Evolutionary conservation across 768 basidiomycete species (phyloP), one percentile per base, ranked within the genome.

Genomic region (Hypsizygus marmoreus): DNA sequence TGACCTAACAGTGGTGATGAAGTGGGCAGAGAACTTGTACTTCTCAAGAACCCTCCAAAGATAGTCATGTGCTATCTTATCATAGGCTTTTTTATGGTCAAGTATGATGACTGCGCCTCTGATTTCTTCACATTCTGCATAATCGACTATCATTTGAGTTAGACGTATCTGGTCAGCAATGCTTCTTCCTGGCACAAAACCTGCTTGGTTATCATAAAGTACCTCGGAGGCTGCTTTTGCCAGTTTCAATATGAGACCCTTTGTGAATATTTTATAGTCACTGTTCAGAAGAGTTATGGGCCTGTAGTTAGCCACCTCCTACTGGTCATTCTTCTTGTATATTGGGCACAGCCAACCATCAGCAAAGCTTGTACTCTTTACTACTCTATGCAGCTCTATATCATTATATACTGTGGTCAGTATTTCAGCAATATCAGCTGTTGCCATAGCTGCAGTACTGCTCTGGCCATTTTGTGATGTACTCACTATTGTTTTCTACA

Each of bases 401-500:
- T 52, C 42, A 6, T 53, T 46, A 26, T 13, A 51, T 0, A 50
- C 41, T 5, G 3, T 24, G 1, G 51, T 55, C 3, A 55, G 24
- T 1, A 40, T 25, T 20, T 28, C 28, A 11, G 16, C 39, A 6
- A 43, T 28, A 20, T 47, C 17, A 12, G 44, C 38, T 7, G 9
- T 25, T 6, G 31, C n/a, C 11, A 20, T 14, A 11, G 29, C 31
- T 16, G n/a, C n/a, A n/a, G n/a, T n/a, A n/a, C n/a, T n/a, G n/a
- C n/a, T 17, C 11, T 49, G 17, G 9, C 22, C 29, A 11, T 26
- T 17, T 10, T 44, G 12, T n/a, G 13, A 7, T 20, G 5, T 14
- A 8, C 33, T 24, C 4, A 14, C 1, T 16, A 35, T 10, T 0
- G n/a, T n/a, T 40, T 55, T 58, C 54, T 55, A 65, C 0, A 63